Conservation (phyloP, 352 stramenopile species). For the Globisporangium recalcitrans region DNA sequence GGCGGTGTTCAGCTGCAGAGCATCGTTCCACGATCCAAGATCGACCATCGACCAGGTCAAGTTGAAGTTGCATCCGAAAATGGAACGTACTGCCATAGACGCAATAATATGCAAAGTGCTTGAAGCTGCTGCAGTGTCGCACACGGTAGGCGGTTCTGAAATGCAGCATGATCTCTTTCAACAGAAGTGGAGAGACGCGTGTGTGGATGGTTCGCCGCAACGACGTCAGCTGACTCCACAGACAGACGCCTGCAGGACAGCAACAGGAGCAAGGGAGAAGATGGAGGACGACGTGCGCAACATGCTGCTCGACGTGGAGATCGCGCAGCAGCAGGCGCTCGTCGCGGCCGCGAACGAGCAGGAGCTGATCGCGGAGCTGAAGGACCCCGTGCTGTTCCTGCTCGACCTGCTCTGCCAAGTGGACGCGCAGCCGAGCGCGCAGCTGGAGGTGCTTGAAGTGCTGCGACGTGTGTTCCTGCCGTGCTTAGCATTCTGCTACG, state of each 20-base stretch:
- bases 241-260: neutral
- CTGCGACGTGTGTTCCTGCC: conserved; percentile 35
- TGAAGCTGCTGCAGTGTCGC: too few species aligned
- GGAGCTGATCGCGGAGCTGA: conserved; percentile 25
- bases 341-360: conserved; percentile 21
- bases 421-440: conserved; percentile 16
- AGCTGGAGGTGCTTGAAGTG: conserved; percentile 32
- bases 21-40: too few species aligned
- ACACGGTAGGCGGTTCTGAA: too few species aligned
- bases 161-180: too few species aligned
- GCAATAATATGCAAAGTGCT: too few species aligned
- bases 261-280: neutral
- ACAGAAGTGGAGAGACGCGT: neutral
- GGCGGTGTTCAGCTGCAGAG: too few species aligned
- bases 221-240: neutral
- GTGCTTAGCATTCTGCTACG: conserved; percentile 35
- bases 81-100: too few species aligned
- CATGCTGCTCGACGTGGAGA: conserved; percentile 39
- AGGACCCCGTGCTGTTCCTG: conserved; percentile 42
- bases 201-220: neutral
- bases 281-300: conserved; percentile 20
- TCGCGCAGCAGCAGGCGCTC: conserved; percentile 30
- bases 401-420: conserved; percentile 40
- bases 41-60: too few species aligned
- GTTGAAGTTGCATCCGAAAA: too few species aligned